A percentile compares a stretch with the other conserved stretches of the same genome.
These are phyloP conservation scores for Groenewaldozyma auringiensis DNA, from an alignment of 1,139 yeast genomes.

Conservation along the genomic window DNA sequence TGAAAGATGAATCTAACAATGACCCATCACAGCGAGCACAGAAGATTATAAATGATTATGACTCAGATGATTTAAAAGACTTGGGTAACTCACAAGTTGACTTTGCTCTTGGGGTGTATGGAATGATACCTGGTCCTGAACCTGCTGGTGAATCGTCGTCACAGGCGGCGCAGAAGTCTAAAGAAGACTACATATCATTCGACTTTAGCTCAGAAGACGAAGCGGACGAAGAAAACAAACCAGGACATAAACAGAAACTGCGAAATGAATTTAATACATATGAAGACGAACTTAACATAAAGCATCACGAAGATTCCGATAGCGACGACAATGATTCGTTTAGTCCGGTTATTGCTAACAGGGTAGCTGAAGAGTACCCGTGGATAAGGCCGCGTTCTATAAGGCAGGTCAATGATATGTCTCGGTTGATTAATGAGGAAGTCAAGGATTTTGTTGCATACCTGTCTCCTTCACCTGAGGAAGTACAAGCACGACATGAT, in stretches of 20 bases:
- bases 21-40: too few species aligned
- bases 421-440: slow-evolving; percentile 85
- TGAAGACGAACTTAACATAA: slow-evolving; percentile 19
- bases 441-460: slow-evolving; percentile 80
- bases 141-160: too few species aligned
- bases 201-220: slow-evolving; percentile 19
- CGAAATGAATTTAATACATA: slow-evolving; percentile 20
- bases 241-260: slow-evolving; percentile 11
- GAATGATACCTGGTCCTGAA: too few species aligned
- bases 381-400: slow-evolving; percentile 78
- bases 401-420: slow-evolving; percentile 63
- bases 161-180: too few species aligned
- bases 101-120: too few species aligned
- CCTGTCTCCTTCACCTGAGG: slow-evolving; percentile 77
- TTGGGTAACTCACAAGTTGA: too few species aligned
- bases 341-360: slow-evolving; percentile 7
- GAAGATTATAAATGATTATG: too few species aligned
- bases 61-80: too few species aligned
- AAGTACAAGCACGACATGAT: slow-evolving; percentile 59
- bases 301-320: slow-evolving; percentile 10
- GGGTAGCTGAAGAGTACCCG: slow-evolving; percentile 45
- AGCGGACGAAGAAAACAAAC: slow-evolving; percentile 3
- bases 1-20: too few species aligned
- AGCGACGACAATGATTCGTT: slow-evolving; percentile 27
- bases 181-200: slow-evolving; percentile 18